Base-by-base conservation (phyloP, 1,284 basidiomycete species). In the Ganoderma meredithae region DNA sequence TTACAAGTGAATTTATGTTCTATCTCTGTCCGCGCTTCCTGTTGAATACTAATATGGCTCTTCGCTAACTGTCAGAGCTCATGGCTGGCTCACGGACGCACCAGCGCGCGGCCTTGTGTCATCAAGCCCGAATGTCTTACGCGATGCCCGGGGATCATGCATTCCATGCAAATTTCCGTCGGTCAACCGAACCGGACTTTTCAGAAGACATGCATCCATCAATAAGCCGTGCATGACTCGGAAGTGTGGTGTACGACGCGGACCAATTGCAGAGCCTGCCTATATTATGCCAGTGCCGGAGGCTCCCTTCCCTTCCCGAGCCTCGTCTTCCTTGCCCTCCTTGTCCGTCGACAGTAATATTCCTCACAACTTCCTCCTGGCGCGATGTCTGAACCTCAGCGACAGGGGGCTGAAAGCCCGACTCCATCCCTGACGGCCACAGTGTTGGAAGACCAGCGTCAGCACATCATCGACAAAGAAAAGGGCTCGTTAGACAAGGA, bases 71-170 rank as follows among this genome's bases (percentile, higher is more conserved):
- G 44, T n/a, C 44, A 47, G n/a, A n/a, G 9, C 8, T 22, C 44
- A 47, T 47, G 3, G 8, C 15, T 10, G 10, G n/a, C 8, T 9
- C 44, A n/a, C n/a, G 8, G n/a, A 47, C 7, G 44, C 8, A 22
- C 44, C n/a, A 22, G 44, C 44, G 44, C 44, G 44, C 44, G 44
- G 44, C 44, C 3, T 47, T 47, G 15, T 19, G 43, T 44, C 44
- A 47, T 47, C 44, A 22, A 22, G n/a, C 44, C n/a, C 44, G 44
- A 47, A 47, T 47, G 15, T 17, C 44, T 47, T 47, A 47, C 44
- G 44, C 44, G 44, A 47, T 47, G 22, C 15, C n/a, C 44, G 44
- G 44, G 44, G 44, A 47, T 47, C 44, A 47, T 47, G 44, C 44
- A 47, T 47, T 47, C 44, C 44, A 47, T 31, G 25, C 52, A 53